Percentiles rank a stretch among this genome's conserved stretches.
phyloP scores from a whole-genome alignment of 768 basidiomycete species.

The Serendipita vermifera region DNA sequence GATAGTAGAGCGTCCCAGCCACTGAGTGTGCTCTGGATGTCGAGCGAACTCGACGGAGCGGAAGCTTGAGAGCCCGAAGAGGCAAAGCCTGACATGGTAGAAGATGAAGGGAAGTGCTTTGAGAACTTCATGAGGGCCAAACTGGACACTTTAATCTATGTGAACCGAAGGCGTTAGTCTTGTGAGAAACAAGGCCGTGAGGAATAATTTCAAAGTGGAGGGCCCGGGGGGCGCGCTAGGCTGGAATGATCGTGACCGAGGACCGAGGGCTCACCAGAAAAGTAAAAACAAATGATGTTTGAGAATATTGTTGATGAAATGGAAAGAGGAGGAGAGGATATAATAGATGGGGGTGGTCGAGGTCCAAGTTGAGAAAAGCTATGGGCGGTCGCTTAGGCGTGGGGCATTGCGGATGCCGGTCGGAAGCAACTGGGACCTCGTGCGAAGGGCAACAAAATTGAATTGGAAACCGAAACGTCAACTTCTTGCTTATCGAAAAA shows the following conservation, averaged over 20 bases:
- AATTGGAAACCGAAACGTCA: too few species aligned
- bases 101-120: conserved; percentile 6
- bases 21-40: neutral
- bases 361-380: neutral
- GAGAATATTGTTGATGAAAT: neutral
- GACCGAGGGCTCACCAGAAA: too few species aligned
- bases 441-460: too few species aligned
- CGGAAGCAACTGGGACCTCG: neutral
- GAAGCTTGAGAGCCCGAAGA: neutral
- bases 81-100: conserved; percentile 2
- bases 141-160: neutral
- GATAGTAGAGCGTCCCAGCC: conserved; percentile 1
- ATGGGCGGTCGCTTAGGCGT: neutral
- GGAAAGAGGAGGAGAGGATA: conserved; percentile 4
- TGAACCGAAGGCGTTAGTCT: neutral
- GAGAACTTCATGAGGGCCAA: conserved; percentile 8
- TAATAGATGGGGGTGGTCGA: conserved; percentile 9
- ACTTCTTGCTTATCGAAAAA: too few species aligned
- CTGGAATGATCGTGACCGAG: too few species aligned
- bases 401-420: neutral
- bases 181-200: neutral
- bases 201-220: too few species aligned
- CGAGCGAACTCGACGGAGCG: conserved; percentile 5
- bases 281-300: too few species aligned
- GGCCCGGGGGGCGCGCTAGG: too few species aligned